Percentiles rank a stretch among this genome's conserved stretches.
phyloP scores from a whole-genome alignment of 2,329 filamentous ascomycete genomes.

The Fusarium haematococcum region DNA sequence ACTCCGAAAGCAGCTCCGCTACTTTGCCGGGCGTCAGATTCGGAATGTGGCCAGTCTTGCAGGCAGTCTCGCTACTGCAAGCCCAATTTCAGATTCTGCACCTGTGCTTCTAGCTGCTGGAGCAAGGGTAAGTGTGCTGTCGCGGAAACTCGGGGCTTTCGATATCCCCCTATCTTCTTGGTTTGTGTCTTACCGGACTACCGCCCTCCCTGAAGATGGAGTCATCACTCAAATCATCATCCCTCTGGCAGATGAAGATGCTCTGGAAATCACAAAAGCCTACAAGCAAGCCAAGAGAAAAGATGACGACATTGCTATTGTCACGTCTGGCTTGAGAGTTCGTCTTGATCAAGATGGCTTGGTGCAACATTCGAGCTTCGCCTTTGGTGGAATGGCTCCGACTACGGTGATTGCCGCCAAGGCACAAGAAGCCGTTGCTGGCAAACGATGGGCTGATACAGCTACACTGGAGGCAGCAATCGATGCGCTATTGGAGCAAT shows the following conservation, averaged over 20 bases:
- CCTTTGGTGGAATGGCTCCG: conserved; percentile 15
- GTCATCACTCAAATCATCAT: conserved; percentile 16
- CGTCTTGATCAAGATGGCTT: conserved; percentile 46
- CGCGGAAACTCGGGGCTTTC: not conserved
- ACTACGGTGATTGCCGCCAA: conserved; percentile 10
- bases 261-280: conserved; percentile 78
- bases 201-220: conserved; percentile 6
- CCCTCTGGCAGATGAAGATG: conserved; percentile 57
- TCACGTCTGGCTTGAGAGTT: conserved; percentile 83
- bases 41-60: conserved; percentile 91
- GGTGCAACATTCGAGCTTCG: conserved; percentile 5
- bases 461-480: not conserved
- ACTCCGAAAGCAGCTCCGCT: conserved; percentile 87
- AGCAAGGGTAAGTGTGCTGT: not conserved
- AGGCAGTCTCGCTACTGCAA: conserved; percentile 88
- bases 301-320: conserved; percentile 94
- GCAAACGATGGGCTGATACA: conserved; percentile 5
- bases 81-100: conserved; percentile 90
- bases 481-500: conserved; percentile 2
- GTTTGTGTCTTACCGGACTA: conserved; percentile 10
- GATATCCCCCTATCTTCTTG: conserved; percentile 5
- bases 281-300: conserved; percentile 95
- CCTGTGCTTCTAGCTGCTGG: conserved; percentile 87
- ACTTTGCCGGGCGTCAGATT: conserved; percentile 91
- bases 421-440: conserved; percentile 1